Base-by-base conservation (phyloP, 2,329 filamentous ascomycete species). In the Plenodomus lindquistii region DNA sequence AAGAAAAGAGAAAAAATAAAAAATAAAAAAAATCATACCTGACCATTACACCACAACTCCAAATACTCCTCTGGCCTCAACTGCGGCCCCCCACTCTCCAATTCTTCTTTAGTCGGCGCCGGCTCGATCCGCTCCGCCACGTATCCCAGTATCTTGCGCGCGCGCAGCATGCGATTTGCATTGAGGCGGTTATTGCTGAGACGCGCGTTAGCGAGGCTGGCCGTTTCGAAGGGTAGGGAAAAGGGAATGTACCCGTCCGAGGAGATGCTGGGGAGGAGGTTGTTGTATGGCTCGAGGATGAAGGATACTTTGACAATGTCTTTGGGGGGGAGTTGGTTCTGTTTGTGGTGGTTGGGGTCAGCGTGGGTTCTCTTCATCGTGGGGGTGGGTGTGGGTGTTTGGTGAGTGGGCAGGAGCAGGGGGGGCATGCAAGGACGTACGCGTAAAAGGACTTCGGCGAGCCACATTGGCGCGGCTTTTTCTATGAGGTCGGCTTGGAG, bases 241-340 rank as follows among this genome's bases (percentile, higher is more conserved):
- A 67, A 52, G 40, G 54, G 57, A 46, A 71, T 75, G 65, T 77
- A 84, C 81, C 79, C 87, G 66, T 96, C 91, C 3, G 84, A 83
- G 24, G 87, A 83, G 41, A 97, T 87, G 45, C 81, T 82, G 0
- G 91, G 91, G 43, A 97, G 76, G 20, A 81, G 75, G 57, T 90
- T 86, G 62, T 89, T 81, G 75, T 83, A 91, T 0, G 94, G 92
- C 60, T 94, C 85, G 19, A 99, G 79, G 15, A 96, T 83, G 66
- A 99, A 99, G 3, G 90, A 92, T n/a, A 97, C 86, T 79, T 99
- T 99, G 60, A 93, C 84, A 1, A 92, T 86, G n/a, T 97, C 94
- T 76, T 97, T 97, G 50, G 81, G 75, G 0, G 91, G 90, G 8
- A 90, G 84, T 67, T 84, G 81, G 69, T 97, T 97, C 78, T 91